Conservation (phyloP, 2,329 filamentous ascomycete genomes). For the Talaromyces sp. region DNA sequence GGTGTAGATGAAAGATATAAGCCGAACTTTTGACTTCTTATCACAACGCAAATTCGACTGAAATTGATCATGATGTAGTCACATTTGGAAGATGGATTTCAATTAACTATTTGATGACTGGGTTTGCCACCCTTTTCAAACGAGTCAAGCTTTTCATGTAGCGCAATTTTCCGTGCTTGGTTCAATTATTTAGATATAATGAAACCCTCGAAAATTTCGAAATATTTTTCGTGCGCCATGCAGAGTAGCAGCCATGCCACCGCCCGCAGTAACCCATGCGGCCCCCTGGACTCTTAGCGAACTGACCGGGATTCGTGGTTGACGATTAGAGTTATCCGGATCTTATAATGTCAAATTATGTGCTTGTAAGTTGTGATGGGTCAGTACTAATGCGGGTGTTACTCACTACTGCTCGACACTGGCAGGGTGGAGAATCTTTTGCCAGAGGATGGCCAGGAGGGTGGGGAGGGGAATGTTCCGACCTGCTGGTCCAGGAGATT, state of each 20-base stretch:
- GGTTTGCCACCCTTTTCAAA: no score
- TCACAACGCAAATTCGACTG: no score
- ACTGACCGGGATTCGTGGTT: slow-evolving; percentile 15
- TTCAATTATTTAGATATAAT: slow-evolving; percentile 16
- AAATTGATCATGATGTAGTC: no score
- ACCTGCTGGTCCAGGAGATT: slow-evolving; percentile 20
- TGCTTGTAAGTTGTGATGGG: background rate
- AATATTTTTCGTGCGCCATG: slow-evolving; percentile 10
- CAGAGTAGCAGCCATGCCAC: slow-evolving; percentile 24
- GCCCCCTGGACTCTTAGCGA: slow-evolving; percentile 24
- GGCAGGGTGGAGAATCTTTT: background rate
- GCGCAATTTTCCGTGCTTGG: background rate
- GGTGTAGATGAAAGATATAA: background rate
- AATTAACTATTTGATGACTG: no score
- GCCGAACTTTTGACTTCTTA: no score
- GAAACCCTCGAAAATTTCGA: slow-evolving; percentile 15
- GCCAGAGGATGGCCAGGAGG: slow-evolving; percentile 10
- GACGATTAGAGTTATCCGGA: slow-evolving; percentile 7
- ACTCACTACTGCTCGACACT: background rate
- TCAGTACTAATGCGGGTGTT: background rate
- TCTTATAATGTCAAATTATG: background rate
- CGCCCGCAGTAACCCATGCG: slow-evolving; percentile 25
- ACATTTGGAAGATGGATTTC: no score
- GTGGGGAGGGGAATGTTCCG: slow-evolving; percentile 10
- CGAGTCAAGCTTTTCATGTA: no score